Percentiles rank a stretch among this genome's conserved stretches.
Evolutionary conservation across 2,329 filamentous ascomycete genomes (phyloP).

Genomic region (Fusarium nodosum): DNA sequence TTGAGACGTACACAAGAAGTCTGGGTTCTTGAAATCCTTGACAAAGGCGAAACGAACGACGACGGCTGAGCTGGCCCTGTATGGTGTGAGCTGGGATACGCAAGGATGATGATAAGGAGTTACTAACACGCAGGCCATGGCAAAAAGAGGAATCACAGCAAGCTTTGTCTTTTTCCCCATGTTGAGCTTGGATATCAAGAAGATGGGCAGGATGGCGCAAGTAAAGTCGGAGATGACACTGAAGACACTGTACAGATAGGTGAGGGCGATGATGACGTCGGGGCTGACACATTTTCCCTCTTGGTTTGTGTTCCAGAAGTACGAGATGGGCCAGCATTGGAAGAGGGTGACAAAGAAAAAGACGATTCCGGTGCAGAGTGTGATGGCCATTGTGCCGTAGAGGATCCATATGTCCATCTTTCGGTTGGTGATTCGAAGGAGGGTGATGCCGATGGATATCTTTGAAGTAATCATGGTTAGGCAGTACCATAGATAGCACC

Average conservation of each 20-base stretch:
- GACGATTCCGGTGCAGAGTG: slow-evolving; percentile 54
- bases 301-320: slow-evolving; percentile 57
- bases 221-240: slow-evolving; percentile 66
- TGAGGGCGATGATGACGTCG: slow-evolving; percentile 64
- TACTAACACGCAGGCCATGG: slow-evolving; percentile 67
- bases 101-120: background rate
- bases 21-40: slow-evolving; percentile 55
- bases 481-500: slow-evolving; percentile 56
- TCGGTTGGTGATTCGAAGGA: slow-evolving; percentile 57
- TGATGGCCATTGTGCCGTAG: slow-evolving; percentile 54
- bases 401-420: slow-evolving; percentile 55
- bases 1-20: slow-evolving; percentile 59
- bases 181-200: slow-evolving; percentile 67
- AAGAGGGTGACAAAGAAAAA: slow-evolving; percentile 60
- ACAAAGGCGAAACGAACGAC: slow-evolving; percentile 59
- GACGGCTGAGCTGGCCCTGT: slow-evolving; percentile 61
- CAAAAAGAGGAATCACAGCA: slow-evolving; percentile 65
- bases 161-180: slow-evolving; percentile 67
- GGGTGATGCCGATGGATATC: slow-evolving; percentile 59
- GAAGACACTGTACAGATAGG: slow-evolving; percentile 65
- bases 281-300: slow-evolving; percentile 56
- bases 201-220: slow-evolving; percentile 65
- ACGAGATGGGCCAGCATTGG: slow-evolving; percentile 58
- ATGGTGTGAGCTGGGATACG: slow-evolving; percentile 27
- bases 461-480: slow-evolving; percentile 57